Base-by-base conservation (phyloP, 2,329 filamentous ascomycete genomes). In the Ambrosiella beaveri region DNA sequence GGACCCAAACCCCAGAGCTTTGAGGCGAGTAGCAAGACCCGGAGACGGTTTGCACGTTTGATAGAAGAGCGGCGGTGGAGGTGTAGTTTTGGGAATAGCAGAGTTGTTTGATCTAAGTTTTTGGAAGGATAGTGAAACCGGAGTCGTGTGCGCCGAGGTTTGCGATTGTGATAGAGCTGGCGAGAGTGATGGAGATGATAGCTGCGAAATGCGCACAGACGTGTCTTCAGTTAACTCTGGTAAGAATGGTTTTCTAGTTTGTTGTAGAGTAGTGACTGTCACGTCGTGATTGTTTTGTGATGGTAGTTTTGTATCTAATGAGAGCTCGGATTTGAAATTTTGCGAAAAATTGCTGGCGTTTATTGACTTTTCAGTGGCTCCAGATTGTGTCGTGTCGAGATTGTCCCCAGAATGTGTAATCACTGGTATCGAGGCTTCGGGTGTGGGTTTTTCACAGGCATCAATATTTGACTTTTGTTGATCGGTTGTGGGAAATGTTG, bases 1-100 rank as follows among this genome's bases (percentile, higher is more conserved):
- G 15, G 59, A 68, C 59, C 78, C 78, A 62, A 84, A 82, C 44
- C 81, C 80, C 50, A 84, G 72, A 47, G 81, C 81, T 65, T 81
- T 82, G 58, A 84, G 74, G 66, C 81, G 78, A 61, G 80, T 80
- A 63, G 81, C 80, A 56, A 84, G 71, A 44, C 81, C 81, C 45
- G 81, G 81, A 9, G 80, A 82, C 1, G 81, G 78, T 66, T 80
- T 82, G 64, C 80, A 78, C 54, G 68, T 66, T 58, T 69, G 65
- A 53, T 62, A 62, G 36, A 62, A 68, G 66, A 54, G 64, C 62
- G 53, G 56, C 17, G 56, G 51, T 47, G 58, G 65, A 60, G 58
- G 64, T 61, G 59, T 67, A 49, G 61, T 67, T 59, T 61, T 61
- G 61, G 63, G 59, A 19, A 65, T 62, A 37, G 60, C 59, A 51